Evolutionary conservation across 2,329 filamentous ascomycete genomes (phyloP).

Genomic region (Chaetomium strumarium): DNA sequence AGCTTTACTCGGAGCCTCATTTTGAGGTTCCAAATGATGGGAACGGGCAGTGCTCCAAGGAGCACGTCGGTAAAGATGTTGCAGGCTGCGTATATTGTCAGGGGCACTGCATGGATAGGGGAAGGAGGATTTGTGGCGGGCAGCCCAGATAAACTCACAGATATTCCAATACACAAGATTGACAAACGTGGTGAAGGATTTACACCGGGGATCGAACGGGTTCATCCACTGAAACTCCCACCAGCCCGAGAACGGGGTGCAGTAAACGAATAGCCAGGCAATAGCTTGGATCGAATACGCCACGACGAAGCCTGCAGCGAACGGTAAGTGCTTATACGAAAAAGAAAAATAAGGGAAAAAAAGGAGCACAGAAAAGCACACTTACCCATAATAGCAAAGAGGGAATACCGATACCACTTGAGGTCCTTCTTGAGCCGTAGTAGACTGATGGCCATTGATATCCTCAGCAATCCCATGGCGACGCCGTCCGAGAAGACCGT

Average conservation of each 20-base stretch:
- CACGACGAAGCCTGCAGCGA: constrained; percentile 5
- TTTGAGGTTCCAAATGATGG: constrained; percentile 12
- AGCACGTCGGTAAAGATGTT: constrained; percentile 15
- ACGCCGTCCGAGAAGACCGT: constrained; percentile 13
- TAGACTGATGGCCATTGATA: constrained; percentile 12
- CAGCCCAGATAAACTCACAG: neutral
- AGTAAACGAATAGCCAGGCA: constrained; percentile 11
- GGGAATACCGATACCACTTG: constrained; percentile 8
- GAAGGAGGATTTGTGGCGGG: neutral
- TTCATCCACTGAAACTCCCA: constrained; percentile 14
- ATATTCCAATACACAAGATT: constrained; percentile 10
- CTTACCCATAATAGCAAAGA: constrained; percentile 8
- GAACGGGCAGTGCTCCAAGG: constrained; percentile 8
- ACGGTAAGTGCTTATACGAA: neutral
- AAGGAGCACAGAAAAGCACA: neutral
- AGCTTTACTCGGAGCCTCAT: constrained; percentile 6
- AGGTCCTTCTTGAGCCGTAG: constrained; percentile 10
- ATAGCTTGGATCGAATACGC: constrained; percentile 8
- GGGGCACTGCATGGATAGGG: neutral
- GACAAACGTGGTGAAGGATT: constrained; percentile 6
- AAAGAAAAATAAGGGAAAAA: neutral
- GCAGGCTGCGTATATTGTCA: neutral
- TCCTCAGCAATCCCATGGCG: constrained; percentile 6
- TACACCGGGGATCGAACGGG: constrained; percentile 8
- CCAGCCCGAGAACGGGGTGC: constrained; percentile 12